phyloP scores from a whole-genome alignment of 192 early-diverging fungal genomes.

The Phlyctochytrium arcticum region DNA sequence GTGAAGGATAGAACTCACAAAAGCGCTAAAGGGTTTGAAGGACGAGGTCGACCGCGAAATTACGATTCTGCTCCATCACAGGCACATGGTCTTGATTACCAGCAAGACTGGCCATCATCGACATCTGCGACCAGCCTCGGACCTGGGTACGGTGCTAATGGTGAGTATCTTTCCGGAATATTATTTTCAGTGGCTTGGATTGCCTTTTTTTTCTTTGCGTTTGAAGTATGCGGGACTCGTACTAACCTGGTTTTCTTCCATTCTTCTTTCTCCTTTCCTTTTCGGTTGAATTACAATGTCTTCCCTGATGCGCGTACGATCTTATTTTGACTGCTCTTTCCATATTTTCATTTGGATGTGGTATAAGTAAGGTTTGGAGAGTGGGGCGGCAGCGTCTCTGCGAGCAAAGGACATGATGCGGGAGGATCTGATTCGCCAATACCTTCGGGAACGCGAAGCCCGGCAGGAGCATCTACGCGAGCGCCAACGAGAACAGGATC shows the following conservation, averaged over 20 bases:
- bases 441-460: constrained; percentile 21
- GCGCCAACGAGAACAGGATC: constrained; percentile 21
- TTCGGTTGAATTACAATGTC: no score
- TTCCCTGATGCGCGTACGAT: no score
- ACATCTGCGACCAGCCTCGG: constrained; percentile 2
- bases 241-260: no score
- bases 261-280: no score
- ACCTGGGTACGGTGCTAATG: constrained; percentile 18
- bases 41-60: constrained; percentile 4
- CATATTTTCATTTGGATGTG: constrained; percentile 14
- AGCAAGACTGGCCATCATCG: constrained; percentile 18
- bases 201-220: constrained; percentile 4
- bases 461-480: constrained; percentile 14
- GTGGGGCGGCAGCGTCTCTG: constrained; percentile 20
- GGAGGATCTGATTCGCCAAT: constrained; percentile 22
- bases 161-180: no score
- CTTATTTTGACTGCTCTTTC: no score
- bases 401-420: constrained; percentile 23
- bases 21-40: constrained; percentile 30
- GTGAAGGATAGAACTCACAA: background rate
- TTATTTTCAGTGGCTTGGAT: constrained; percentile 4
- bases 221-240: no score
- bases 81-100: background rate
- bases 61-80: constrained; percentile 2
- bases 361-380: constrained; percentile 32